Base-by-base conservation (phyloP, 805 yeast species). In the Cyberlindnera euphorbiiphila region DNA sequence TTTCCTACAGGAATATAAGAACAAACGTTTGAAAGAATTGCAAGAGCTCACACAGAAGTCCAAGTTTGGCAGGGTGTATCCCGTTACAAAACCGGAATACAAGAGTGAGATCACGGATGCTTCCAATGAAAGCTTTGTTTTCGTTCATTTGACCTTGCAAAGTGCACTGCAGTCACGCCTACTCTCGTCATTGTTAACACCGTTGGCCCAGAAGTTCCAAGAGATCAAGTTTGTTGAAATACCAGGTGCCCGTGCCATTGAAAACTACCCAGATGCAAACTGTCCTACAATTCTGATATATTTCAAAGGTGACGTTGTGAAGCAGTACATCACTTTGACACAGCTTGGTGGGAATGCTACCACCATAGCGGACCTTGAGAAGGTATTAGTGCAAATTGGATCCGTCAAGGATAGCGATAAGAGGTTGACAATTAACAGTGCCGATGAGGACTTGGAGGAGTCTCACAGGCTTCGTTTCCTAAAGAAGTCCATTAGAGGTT, bases 161-260 rank as follows among this genome's bases (percentile, higher is more conserved):
- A 76, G 81, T 43, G 71, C 72, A 38, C 58, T 83, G 19, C 96
- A 88, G 59, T 81, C 93, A 32, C 71, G 95, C 42, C 62, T 89
- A 9, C 64, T 91, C 32, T 63, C 78, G 0, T 71, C 77, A 3
- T 54, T 86, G n/a, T 68, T 84, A 47, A 53, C 56, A 9, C 61
- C 69, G 12, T 57, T 78, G 12, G 93, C 98, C 0, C 55, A 62
- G 2, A 81, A 76, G 52, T 91, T 76, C 57, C 74, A 76, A 16
- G 96, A 93, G 54, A 62, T 91, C 50, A 93, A 93, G 61, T 85
- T 93, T 56, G 91, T 87, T 29, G 96, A 93, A 50, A 93, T 93
- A 33, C 81, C 85, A n/a, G 96, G 85, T 17, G 71, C 76, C 41
- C 78, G 96, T 60, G 95, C 97, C 36, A 83, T 89, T 47, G 98